phyloP scores from a whole-genome alignment of 2,329 filamentous ascomycete species.

The Epichloe elymi region DNA sequence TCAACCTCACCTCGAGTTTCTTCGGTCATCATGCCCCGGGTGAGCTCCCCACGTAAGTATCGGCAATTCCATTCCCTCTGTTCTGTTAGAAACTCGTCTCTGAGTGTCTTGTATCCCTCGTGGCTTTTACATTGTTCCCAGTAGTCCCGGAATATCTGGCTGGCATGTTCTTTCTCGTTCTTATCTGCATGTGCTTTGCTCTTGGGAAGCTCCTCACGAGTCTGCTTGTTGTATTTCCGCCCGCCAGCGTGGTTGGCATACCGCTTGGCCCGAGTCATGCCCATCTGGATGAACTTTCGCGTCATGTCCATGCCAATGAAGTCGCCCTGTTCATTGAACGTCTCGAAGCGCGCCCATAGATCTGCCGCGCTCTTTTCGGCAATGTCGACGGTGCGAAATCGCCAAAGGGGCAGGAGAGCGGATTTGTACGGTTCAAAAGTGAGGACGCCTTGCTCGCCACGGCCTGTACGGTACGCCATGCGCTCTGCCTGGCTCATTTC shows the following conservation, averaged over 20 bases:
- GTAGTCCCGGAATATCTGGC: background rate
- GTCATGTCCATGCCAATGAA: constrained; percentile 1
- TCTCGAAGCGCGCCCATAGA: background rate
- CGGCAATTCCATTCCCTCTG: background rate
- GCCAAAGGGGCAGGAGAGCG: background rate
- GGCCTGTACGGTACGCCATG: background rate
- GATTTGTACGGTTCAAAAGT: constrained; percentile 1
- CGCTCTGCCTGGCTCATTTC: background rate
- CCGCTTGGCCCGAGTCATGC: background rate
- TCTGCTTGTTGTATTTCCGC: background rate
- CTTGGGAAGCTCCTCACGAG: background rate
- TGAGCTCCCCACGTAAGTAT: background rate
- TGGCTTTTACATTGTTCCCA: background rate
- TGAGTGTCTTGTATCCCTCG: background rate
- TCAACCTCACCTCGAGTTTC: no score
- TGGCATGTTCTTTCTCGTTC: background rate
- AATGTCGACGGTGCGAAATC: background rate
- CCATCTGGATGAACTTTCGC: constrained; percentile 1
- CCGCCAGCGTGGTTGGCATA: constrained; percentile 1
- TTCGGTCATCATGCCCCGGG: no score
- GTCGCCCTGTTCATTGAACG: background rate
- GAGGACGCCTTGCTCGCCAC: constrained; percentile 1
- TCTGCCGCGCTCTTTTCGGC: background rate
- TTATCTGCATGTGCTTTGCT: background rate
- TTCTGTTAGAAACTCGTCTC: background rate